A percentile compares a stretch with the other conserved stretches of the same genome.
Evolutionary conservation across 768 basidiomycete species (phyloP).

Genomic region (Auriscalpium vulgare): DNA sequence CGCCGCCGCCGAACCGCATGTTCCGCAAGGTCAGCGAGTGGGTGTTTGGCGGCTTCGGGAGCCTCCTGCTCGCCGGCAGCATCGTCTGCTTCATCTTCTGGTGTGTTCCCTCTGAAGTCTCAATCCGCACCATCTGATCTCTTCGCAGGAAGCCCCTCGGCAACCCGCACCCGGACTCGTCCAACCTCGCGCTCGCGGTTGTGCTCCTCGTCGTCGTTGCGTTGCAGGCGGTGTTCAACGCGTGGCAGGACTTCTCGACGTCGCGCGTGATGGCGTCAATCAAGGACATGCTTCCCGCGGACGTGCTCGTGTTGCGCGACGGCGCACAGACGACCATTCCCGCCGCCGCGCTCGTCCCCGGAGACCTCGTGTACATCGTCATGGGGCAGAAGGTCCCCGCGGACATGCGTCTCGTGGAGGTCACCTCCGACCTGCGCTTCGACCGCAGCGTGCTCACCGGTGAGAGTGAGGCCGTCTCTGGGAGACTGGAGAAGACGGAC

Average conservation of each 20-base stretch:
- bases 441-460: constrained; percentile 63
- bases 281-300: constrained; percentile 57
- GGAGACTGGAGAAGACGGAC: constrained; percentile 22
- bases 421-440: constrained; percentile 48
- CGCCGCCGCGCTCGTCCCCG: constrained; percentile 57
- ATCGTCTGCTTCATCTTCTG: constrained; percentile 50
- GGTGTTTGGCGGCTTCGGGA: constrained; percentile 47
- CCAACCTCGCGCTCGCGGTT: constrained; percentile 55
- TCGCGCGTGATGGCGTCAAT: constrained; percentile 54
- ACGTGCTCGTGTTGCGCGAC: constrained; percentile 55
- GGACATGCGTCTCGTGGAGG: constrained; percentile 56
- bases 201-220: constrained; percentile 39
- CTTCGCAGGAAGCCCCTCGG: constrained; percentile 48
- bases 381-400: constrained; percentile 68
- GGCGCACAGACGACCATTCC: constrained; percentile 35
- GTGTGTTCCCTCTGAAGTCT: constrained; percentile 14
- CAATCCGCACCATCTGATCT: not conserved
- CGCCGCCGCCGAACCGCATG: constrained; percentile 37
- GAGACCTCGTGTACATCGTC: constrained; percentile 54
- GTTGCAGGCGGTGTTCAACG: constrained; percentile 36
- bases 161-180: constrained; percentile 39
- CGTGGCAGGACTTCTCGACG: constrained; percentile 50
- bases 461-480: constrained; percentile 20
- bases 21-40: constrained; percentile 40
- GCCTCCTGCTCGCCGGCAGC: constrained; percentile 34